Conservation (phyloP, 306 rosid species). For the Ormosia emarginata region DNA sequence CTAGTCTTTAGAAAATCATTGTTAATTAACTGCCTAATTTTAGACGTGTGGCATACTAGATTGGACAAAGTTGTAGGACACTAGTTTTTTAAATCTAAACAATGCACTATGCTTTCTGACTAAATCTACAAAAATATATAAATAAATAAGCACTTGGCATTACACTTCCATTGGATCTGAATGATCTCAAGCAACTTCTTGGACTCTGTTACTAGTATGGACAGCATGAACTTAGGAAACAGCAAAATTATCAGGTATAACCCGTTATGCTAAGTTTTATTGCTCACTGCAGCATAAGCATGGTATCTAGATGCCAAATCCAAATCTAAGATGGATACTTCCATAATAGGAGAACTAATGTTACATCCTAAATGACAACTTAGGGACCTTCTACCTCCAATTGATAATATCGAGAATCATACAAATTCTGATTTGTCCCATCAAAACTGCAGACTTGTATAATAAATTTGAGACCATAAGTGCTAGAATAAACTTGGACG, state of each 20-base stretch:
- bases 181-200: not conserved
- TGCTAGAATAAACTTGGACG: slow-evolving; percentile 45
- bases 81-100: not conserved
- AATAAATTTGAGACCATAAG: slow-evolving; percentile 48
- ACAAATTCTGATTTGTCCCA: slow-evolving; percentile 61
- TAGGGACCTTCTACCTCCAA: slow-evolving; percentile 42
- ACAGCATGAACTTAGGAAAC: not conserved
- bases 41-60: not conserved
- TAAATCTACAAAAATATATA: not conserved
- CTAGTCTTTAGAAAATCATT: not conserved
- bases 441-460: slow-evolving; percentile 65
- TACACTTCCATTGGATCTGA: not conserved
- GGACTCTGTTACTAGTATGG: not conserved
- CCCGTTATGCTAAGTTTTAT: not conserved
- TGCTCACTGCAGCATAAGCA: not conserved
- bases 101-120: not conserved
- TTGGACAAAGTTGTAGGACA: slow-evolving; percentile 6
- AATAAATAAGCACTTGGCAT: not conserved
- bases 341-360: slow-evolving; percentile 15
- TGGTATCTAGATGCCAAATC: not conserved
- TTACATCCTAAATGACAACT: slow-evolving; percentile 9
- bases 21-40: not conserved
- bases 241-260: not conserved
- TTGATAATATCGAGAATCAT: slow-evolving; percentile 56
- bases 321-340: not conserved